Evolutionary conservation across 257 asterid genomes (phyloP).

Genomic region (Sherardia arvensis): DNA sequence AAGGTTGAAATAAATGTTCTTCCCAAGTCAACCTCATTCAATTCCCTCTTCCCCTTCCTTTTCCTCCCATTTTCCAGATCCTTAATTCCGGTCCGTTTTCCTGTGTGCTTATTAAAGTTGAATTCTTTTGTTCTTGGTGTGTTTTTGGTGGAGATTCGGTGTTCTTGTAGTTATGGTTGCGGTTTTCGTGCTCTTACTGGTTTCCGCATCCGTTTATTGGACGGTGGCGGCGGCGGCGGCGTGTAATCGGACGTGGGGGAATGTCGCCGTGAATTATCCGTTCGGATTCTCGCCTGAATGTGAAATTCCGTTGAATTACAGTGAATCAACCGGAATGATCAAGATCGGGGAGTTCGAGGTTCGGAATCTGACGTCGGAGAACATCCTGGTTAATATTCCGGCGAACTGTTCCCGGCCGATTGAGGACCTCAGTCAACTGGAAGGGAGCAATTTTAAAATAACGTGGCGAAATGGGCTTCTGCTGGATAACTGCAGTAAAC

Average conservation of each 20-base stretch:
- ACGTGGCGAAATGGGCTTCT: slow-evolving; percentile 57
- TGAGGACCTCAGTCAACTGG: slow-evolving; percentile 21
- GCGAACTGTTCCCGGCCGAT: slow-evolving; percentile 48
- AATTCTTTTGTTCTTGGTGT: no score
- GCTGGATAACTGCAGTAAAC: slow-evolving; percentile 34
- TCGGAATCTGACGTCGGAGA: slow-evolving; percentile 41
- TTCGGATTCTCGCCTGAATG: slow-evolving; percentile 59
- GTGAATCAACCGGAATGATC: slow-evolving; percentile 16
- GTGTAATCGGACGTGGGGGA: slow-evolving; percentile 31
- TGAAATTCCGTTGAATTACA: slow-evolving; percentile 37
- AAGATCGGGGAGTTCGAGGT: slow-evolving; percentile 32
- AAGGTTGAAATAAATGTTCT: slow-evolving; percentile 7
- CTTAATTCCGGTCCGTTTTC: background rate
- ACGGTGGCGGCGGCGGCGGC: background rate
- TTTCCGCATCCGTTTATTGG: background rate
- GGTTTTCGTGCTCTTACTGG: background rate
- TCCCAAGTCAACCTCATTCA: slow-evolving; percentile 23
- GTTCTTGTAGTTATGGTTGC: background rate
- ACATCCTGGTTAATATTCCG: slow-evolving; percentile 34
- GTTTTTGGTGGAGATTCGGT: background rate
- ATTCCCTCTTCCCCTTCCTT: background rate
- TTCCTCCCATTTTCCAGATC: background rate
- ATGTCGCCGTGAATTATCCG: slow-evolving; percentile 40
- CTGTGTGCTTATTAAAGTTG: background rate
- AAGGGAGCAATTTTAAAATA: slow-evolving; percentile 31